Evolutionary conservation across 129 eudicot genomes (phyloP).

Genomic region (Helichrysum umbraculigerum): DNA sequence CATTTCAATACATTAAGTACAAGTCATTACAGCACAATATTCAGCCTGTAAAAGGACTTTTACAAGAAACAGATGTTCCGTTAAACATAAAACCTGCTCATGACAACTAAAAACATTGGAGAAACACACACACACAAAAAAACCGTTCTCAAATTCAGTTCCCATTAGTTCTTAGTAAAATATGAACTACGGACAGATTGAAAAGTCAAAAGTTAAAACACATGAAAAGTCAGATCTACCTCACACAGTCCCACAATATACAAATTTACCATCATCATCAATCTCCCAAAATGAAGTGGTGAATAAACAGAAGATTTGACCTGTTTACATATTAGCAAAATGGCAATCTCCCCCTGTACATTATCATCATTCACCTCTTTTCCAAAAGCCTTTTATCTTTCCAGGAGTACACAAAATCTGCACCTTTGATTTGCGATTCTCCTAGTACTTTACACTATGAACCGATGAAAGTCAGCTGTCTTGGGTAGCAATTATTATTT

Average conservation of each 20-base stretch:
- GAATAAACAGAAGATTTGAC: constrained; percentile 21
- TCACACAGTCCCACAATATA: constrained; percentile 33
- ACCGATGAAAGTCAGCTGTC: constrained; percentile 39
- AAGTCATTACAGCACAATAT: constrained; percentile 30
- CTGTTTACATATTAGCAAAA: constrained; percentile 31
- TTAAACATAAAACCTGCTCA: constrained; percentile 36
- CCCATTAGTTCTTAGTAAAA: constrained; percentile 24
- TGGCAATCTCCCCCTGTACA: constrained; percentile 36
- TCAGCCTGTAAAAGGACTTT: constrained; percentile 15
- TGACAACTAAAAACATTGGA: constrained; percentile 26
- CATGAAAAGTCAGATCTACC: constrained; percentile 34
- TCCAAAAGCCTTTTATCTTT: constrained; percentile 26
- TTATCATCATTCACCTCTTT: constrained; percentile 28
- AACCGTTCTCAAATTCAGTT: constrained; percentile 5
- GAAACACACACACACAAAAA: constrained; percentile 2
- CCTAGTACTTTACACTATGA: constrained; percentile 47
- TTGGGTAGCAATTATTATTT: constrained; percentile 25
- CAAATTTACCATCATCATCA: constrained; percentile 15
- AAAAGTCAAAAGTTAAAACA: constrained; percentile 24
- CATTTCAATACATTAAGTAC: constrained; percentile 19
- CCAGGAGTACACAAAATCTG: constrained; percentile 49
- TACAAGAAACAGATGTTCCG: constrained; percentile 35
- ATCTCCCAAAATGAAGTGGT: constrained; percentile 31
- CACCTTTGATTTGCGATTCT: constrained; percentile 32
- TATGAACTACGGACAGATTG: constrained; percentile 22